Conservation (phyloP, 768 basidiomycete genomes). For the Melanogaster broomeanus region DNA sequence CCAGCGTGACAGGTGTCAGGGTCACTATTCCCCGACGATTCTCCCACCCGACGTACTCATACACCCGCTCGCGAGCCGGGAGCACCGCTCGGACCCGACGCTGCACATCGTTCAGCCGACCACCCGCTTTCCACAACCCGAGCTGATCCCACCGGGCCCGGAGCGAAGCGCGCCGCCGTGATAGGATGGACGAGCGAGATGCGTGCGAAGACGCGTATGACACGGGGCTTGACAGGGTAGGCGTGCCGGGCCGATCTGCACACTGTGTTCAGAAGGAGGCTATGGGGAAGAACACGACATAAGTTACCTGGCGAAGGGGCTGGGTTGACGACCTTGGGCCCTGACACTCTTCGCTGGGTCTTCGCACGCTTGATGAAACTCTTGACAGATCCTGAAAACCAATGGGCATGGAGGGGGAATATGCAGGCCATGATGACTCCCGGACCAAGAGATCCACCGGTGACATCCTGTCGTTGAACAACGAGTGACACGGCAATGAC, state of each 20-base stretch:
- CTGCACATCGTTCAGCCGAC: constrained; percentile 28
- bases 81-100: constrained; percentile 30
- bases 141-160: constrained; percentile 32
- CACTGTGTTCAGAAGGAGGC: not conserved
- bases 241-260: constrained; percentile 17
- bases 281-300: not conserved
- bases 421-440: constrained; percentile 39
- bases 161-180: constrained; percentile 28
- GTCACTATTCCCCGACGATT: not conserved
- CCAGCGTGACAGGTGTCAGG: not conserved
- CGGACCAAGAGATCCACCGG: constrained; percentile 41
- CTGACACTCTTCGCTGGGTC: constrained; percentile 1
- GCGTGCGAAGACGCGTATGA: constrained; percentile 1
- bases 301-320: constrained; percentile 10
- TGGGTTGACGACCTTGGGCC: constrained; percentile 1
- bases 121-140: constrained; percentile 23
- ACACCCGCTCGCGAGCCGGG: constrained; percentile 28
- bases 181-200: constrained; percentile 21
- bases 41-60: constrained; percentile 33
- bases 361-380: constrained; percentile 43
- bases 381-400: constrained; percentile 53
- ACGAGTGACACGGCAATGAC: constrained; percentile 35
- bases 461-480: constrained; percentile 28
- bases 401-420: constrained; percentile 51
- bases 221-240: constrained; percentile 2